Conservation (phyloP, 345 rosid species). For the Abelmoschus esculentus region DNA sequence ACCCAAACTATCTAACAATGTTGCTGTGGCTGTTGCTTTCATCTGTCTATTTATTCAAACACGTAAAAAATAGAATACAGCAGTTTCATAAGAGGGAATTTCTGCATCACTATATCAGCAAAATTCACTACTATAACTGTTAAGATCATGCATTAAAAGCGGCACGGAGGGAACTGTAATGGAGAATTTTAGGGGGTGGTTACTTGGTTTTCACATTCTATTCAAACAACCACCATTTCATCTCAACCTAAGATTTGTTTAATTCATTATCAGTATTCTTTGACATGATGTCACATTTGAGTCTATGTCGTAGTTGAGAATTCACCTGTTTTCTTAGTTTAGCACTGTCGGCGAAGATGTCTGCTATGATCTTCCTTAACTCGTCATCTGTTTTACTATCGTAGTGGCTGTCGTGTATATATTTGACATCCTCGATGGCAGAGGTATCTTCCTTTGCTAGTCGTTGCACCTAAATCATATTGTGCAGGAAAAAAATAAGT, state of each 20-base stretch:
- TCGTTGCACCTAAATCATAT: slow-evolving; percentile 36
- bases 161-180: not conserved
- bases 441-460: slow-evolving; percentile 36
- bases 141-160: slow-evolving; percentile 13
- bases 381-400: slow-evolving; percentile 30
- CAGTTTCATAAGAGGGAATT: not conserved
- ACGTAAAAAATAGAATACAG: not conserved
- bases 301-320: slow-evolving; percentile 31
- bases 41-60: slow-evolving; percentile 2
- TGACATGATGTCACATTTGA: slow-evolving; percentile 15
- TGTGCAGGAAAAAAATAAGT: not conserved
- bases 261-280: slow-evolving; percentile 6
- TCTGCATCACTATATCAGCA: slow-evolving; percentile 10
- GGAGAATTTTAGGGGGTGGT: not conserved
- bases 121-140: slow-evolving; percentile 14
- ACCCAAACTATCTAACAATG: slow-evolving; percentile 3
- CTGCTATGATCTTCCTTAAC: slow-evolving; percentile 47
- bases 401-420: slow-evolving; percentile 6
- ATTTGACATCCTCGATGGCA: slow-evolving; percentile 17
- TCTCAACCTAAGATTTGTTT: slow-evolving; percentile 2
- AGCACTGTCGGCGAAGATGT: slow-evolving; percentile 45
- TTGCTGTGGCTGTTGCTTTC: not conserved
- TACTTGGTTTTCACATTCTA: not conserved
- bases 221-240: slow-evolving; percentile 4
- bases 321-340: slow-evolving; percentile 69